These are phyloP conservation scores for Wickerhamomyces strasburgensis DNA, from an alignment of 805 yeast species.

Conservation along the genomic window DNA sequence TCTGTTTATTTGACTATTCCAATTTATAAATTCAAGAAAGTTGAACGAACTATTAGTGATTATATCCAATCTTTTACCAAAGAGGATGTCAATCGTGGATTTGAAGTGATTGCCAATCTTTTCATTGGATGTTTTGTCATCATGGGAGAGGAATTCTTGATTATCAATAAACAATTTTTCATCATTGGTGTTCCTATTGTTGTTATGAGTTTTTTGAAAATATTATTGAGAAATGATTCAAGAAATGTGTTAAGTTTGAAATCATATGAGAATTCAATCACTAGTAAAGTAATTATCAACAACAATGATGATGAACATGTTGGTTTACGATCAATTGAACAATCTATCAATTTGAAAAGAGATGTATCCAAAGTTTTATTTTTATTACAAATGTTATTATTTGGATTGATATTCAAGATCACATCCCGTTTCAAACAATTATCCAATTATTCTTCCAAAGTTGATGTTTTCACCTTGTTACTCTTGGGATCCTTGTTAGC, in stretches of 20 bases:
- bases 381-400: conserved; percentile 5
- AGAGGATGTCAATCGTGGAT: conserved; percentile 2
- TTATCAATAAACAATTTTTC: conserved; percentile 9
- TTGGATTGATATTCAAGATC: conserved; percentile 3
- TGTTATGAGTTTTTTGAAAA: conserved; percentile 3
- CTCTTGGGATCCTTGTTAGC: conserved; percentile 11
- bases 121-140: conserved; percentile 8
- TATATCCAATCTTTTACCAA: conserved; percentile 7
- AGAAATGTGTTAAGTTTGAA: too few relatives aligned
- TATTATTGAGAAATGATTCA: conserved; percentile 2
- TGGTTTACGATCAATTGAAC: background rate
- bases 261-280: too few relatives aligned
- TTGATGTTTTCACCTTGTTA: conserved; percentile 8
- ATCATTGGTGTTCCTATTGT: conserved; percentile 11
- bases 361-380: background rate
- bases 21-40: conserved; percentile 6
- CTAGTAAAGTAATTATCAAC: too few relatives aligned
- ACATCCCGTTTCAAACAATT: conserved; percentile 4
- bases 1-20: conserved; percentile 13
- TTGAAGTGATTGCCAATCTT: conserved; percentile 7
- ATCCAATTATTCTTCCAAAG: conserved; percentile 2
- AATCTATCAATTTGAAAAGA: background rate
- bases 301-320: too few relatives aligned
- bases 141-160: conserved; percentile 14
- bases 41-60: background rate